phyloP scores from a whole-genome alignment of 148 eudicot species.

The Persicaria tinctoria region DNA sequence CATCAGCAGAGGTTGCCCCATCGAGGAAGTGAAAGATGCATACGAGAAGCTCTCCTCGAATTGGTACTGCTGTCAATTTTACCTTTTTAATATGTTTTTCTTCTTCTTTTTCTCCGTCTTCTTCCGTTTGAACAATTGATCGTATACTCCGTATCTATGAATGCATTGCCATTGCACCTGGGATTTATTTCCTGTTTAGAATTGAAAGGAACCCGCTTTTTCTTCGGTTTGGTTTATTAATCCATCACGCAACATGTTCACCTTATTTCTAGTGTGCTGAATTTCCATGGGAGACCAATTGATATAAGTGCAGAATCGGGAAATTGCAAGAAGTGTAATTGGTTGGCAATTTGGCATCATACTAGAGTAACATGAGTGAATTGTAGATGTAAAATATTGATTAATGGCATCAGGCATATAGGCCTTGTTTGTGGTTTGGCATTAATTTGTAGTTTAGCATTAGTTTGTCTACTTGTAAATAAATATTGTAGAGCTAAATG shows the following conservation, averaged over 20 bases:
- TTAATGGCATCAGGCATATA: not conserved
- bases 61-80: conserved; percentile 29
- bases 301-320: not conserved
- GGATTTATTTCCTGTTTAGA: not conserved
- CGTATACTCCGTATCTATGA: too few species aligned
- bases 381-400: not conserved
- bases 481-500: not conserved
- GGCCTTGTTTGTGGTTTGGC: not conserved
- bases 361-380: not conserved
- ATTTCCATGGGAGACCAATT: not conserved
- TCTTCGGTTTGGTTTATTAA: not conserved
- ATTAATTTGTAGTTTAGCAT: not conserved
- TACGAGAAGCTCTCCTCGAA: conserved; percentile 46
- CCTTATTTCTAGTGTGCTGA: not conserved
- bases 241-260: not conserved
- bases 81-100: not conserved
- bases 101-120: not conserved
- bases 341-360: not conserved
- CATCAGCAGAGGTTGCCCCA: conserved; percentile 32
- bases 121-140: not conserved
- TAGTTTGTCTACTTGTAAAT: not conserved
- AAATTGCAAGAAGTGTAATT: not conserved
- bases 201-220: not conserved
- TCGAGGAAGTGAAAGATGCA: conserved; percentile 63
- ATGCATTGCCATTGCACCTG: not conserved